Evolutionary conservation across 495 filamentous ascomycete species (phyloP), one percentile per base, ranked within the genome.

Genomic region (Aspergillus asperescens): DNA sequence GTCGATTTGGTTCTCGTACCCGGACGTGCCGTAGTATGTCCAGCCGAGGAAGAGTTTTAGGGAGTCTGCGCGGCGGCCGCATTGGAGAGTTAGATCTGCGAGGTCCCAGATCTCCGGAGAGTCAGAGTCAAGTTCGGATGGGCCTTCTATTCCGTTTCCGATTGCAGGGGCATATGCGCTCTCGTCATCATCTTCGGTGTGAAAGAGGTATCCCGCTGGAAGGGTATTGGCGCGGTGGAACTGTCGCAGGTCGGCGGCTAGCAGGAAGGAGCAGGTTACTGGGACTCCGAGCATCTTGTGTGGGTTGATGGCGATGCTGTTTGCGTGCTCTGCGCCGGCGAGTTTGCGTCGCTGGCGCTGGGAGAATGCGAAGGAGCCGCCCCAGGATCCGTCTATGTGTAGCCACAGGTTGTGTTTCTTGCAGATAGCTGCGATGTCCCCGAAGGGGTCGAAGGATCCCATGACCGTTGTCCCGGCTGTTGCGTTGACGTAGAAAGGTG

Each of bases 211-310:
- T 8, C 84, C 86, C 0, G 91, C 91, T 0, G 85, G 84, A n/a
- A 94, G 75, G 22, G 86, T 93, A 63, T 92, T 95, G 1, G 90
- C 89, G 6, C 67, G 71, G 63, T 89, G 85, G 61, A 96, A 94
- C 27, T 84, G 70, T 27, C 78, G 70, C 57, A 90, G 64, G 65
- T 96, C 91, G 7, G 75, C 69, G 0, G 82, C 86, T 9, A 98
- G 77, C 7, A 98, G 78, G 73, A 95, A 95, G 6, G 87, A 90
- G 69, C 92, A 98, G 3, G 91, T 94, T 29, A 93, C 67, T 0
- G 92, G 92, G 7, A 88, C 88, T 34, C 87, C 88, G 58, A 98
- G 78, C 93, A 96, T 98, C 69, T 96, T 96, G 69, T 98, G 92
- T 54, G 93, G 91, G 66, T 94, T 95, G 34, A 95, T 78, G 7